Conservation (phyloP, 2,329 filamentous ascomycete genomes). For the Scytalidium sp. region DNA sequence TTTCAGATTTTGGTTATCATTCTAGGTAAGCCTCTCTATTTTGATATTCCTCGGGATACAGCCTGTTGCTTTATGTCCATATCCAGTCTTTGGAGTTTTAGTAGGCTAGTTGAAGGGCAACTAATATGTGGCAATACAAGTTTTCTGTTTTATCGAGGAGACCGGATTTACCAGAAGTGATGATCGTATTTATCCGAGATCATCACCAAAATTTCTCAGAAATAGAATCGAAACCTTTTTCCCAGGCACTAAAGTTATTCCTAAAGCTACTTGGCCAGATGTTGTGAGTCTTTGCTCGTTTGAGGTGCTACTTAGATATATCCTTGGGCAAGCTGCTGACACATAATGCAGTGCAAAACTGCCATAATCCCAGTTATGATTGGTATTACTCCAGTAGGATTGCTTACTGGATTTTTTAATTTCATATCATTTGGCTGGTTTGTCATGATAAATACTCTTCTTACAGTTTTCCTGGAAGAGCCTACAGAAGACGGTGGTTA, state of each 20-base stretch:
- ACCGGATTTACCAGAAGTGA: not conserved
- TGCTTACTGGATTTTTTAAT: conserved; percentile 2
- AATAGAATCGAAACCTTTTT: conserved; percentile 11
- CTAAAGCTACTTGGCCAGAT: not conserved
- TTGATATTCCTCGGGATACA: too few species aligned
- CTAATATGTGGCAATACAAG: not conserved
- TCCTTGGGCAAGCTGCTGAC: not conserved
- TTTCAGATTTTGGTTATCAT: not conserved
- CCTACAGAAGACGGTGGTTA: conserved; percentile 17
- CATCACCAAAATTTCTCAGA: too few species aligned
- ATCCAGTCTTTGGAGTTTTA: too few species aligned
- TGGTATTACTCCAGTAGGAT: not conserved
- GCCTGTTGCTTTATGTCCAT: too few species aligned
- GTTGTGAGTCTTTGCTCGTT: not conserved
- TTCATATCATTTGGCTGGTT: conserved; percentile 6
- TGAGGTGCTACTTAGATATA: not conserved
- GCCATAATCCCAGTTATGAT: not conserved
- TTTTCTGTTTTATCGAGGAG: not conserved
- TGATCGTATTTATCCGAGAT: too few species aligned
- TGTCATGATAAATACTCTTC: conserved; percentile 6
- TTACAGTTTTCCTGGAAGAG: conserved; percentile 12
- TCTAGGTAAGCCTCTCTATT: not conserved
- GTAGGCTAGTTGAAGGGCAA: too few species aligned
- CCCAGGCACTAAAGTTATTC: conserved; percentile 11
- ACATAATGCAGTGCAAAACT: too few species aligned